Base-by-base conservation (phyloP, 768 basidiomycete genomes). In the Cyclocybe cylindracea region DNA sequence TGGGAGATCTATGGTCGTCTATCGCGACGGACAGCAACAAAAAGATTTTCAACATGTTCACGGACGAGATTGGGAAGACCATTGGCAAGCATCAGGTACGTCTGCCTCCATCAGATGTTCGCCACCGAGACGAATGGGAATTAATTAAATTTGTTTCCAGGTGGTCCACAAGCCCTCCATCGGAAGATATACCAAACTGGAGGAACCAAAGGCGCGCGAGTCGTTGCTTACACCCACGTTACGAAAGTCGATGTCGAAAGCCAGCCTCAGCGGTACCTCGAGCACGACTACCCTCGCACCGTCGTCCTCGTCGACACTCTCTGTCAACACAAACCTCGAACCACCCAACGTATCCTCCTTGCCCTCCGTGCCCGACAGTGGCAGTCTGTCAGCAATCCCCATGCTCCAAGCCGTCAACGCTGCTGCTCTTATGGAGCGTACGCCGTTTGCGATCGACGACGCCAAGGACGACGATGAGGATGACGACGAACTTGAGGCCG, bases 391-490 rank as follows among this genome's bases (percentile, higher is more conserved):
- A 19, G 79, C 85, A 16, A 74, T 84, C 65, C 79, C 86, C 5
- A 80, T 89, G 73, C 75, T 91, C 43, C 78, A 87, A 60, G 87
- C 85, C 0, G 90, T 87, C 45, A 89, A 83, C 56, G 87, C 87
- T 33, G 91, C 91, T 32, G 90, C 91, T 31, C 76, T 93, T 41
- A 87, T 95, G 87, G 91, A 96, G 66, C 78, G 96, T 39, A 94
- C 92, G 19, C 87, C 89, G 57, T 99, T 99, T 66, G 93, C 93
- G n/a, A 97, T 98, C 53, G 97, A 99, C 63, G 93, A 94, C 68
- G 91, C 87, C 3, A 87, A 85, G 46, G 91, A 92, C 51, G 89
- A 88, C 9, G 91, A 90, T 71, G 85, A 66, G 6, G 82, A 78
- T 5, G 83, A 79, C 38, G 83, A 83, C 45, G 86, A 86, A 47